A percentile compares a stretch with the other conserved stretches of the same genome.
phyloP scores from a whole-genome alignment of 352 stramenopile species.

The Phytopythium chamaehyphon region DNA sequence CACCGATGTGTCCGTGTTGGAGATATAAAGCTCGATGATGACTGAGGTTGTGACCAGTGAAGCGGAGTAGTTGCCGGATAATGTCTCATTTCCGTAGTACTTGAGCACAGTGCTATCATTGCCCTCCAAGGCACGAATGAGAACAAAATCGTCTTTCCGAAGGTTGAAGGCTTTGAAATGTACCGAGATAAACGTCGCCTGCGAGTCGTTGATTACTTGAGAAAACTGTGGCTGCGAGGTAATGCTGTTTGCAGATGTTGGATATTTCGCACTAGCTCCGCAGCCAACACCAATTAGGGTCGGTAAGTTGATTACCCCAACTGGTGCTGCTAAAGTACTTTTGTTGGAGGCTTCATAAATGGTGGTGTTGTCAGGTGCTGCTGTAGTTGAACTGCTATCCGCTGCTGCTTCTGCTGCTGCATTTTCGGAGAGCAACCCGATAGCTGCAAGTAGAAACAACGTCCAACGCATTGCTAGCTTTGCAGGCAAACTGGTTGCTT shows the following conservation, averaged over 20 bases:
- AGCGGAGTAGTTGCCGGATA: conserved; percentile 33
- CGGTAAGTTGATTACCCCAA: background rate
- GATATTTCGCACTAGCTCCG: conserved; percentile 16
- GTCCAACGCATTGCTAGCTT: no score
- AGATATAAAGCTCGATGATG: no score
- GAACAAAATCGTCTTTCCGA: conserved; percentile 46
- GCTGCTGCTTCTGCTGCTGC: no score
- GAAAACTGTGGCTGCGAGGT: conserved; percentile 24
- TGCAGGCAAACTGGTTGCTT: no score
- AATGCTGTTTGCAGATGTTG: conserved; percentile 13
- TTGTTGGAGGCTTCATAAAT: no score
- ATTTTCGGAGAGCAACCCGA: no score
- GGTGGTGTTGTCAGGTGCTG: no score
- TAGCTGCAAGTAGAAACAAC: no score
- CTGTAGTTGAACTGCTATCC: no score
- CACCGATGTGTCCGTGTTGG: no score
- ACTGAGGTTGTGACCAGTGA: conserved; percentile 33
- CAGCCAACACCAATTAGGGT: conserved; percentile 29
- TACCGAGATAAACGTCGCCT: conserved; percentile 53
- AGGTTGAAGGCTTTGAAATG: conserved; percentile 70
- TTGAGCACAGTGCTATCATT: conserved; percentile 24
- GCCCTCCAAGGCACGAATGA: conserved; percentile 23
- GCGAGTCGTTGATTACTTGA: conserved; percentile 39
- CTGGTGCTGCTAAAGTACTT: background rate
- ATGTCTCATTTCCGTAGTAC: conserved; percentile 17